Percentiles rank a stretch among this genome's conserved stretches.
Conservation (phyloP, 2,329 filamentous ascomycete species). For the Hyphodiscus sp. region DNA sequence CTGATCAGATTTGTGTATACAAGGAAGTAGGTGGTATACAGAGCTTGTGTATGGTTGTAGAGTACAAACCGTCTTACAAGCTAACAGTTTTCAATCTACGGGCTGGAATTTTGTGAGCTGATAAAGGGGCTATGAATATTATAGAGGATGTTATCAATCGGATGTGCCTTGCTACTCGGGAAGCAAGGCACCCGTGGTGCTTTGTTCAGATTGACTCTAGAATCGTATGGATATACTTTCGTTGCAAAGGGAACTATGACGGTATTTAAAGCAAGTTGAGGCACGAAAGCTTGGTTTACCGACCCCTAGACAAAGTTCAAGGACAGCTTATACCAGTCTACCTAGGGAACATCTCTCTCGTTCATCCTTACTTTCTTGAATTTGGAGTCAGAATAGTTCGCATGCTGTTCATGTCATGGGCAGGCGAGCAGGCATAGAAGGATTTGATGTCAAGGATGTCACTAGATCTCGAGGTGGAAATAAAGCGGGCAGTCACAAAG, state of each 20-base stretch:
- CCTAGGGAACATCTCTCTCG: neutral
- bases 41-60: slow-evolving; percentile 25
- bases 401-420: neutral
- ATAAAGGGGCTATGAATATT: slow-evolving; percentile 20
- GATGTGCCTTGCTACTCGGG: slow-evolving; percentile 21
- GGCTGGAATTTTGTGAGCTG: slow-evolving; percentile 30
- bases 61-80: slow-evolving; percentile 45
- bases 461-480: too few relatives aligned
- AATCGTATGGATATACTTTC: too few relatives aligned
- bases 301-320: too few relatives aligned
- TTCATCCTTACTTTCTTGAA: neutral
- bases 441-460: too few relatives aligned
- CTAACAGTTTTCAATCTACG: slow-evolving; percentile 37
- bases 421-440: neutral
- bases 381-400: neutral
- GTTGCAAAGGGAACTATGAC: too few relatives aligned
- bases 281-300: too few relatives aligned
- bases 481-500: too few relatives aligned
- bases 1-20: slow-evolving; percentile 21
- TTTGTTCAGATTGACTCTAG: too few relatives aligned
- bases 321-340: too few relatives aligned
- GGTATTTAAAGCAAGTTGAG: too few relatives aligned
- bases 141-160: too few relatives aligned
- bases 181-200: too few relatives aligned
- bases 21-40: slow-evolving; percentile 16